Evolutionary conservation across 2,329 filamentous ascomycete species (phyloP), one percentile per base, ranked within the genome.

Genomic region (Penicillium sp.): DNA sequence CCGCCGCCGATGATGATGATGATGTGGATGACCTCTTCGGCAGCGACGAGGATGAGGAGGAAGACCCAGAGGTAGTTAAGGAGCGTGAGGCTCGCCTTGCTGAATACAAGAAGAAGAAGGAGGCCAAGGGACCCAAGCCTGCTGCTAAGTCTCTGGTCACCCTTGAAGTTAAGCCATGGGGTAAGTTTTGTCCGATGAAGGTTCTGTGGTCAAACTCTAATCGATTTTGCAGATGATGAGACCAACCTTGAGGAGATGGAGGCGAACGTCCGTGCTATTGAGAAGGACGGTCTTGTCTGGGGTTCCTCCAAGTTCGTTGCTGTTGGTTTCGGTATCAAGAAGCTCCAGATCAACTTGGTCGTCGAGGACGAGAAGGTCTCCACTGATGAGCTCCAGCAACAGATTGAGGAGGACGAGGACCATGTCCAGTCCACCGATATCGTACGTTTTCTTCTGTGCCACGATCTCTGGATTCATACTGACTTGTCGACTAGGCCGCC

Each of bases 321-420:
- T 65, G 87, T 99, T 69, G 93, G 92, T 71, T 99, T 90, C 83
- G 94, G 94, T 83, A 95, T 99, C 83, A 94, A 90, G 84, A 97
- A 97, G 86, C 87, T 99, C 63, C 93, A 97, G 85, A 96, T 99
- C 83, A 97, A 90, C 87, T 79, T 97, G 67, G 91, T 97, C 68
- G 81, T 97, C 64, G 94, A 97, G 83, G 94, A 99, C 75, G 93
- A 97, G 65, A 97, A 97, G 85, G 77, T 99, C 73, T 92, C 90
- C 65, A 76, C 90, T 64, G 84, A 88, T 67, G 93, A 97, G 62
- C 87, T 99, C 66, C 85, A 96, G 83, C 86, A 90, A 74, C 71
- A 89, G 81, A 95, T 97, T 69, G 83, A 85, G 71, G 90, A 84
- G 66, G 84, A 92, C 69, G 94, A 97, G 82, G 94, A 99, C 75